A percentile compares a stretch with the other conserved stretches of the same genome.
Evolutionary conservation across 108 stramenopile genomes (phyloP).

Genomic region (Ochromonas danica): DNA sequence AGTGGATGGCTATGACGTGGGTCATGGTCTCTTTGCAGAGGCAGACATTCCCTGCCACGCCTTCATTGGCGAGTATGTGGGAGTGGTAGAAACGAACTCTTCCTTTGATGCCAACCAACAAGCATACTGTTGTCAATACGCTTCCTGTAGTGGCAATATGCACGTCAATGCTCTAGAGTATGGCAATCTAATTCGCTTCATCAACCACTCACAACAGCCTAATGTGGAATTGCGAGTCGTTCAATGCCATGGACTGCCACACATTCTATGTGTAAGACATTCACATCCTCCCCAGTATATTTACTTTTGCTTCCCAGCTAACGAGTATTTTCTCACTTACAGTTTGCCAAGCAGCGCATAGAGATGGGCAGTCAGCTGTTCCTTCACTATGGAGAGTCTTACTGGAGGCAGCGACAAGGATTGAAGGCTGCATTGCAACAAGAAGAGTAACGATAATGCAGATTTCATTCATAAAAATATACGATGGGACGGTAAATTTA

Average conservation of each 20-base stretch:
- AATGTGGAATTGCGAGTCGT: background rate
- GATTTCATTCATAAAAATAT: too few relatives aligned
- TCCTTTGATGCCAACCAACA: background rate
- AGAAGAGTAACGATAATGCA: too few relatives aligned
- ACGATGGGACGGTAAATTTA: too few relatives aligned
- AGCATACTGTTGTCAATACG: background rate
- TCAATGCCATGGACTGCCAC: background rate
- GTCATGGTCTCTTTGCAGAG: background rate
- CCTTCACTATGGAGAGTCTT: too few relatives aligned
- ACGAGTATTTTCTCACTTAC: too few relatives aligned
- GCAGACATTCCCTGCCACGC: background rate
- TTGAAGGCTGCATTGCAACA: too few relatives aligned
- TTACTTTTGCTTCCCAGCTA: too few relatives aligned
- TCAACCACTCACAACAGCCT: background rate
- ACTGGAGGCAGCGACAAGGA: too few relatives aligned
- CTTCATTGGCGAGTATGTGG: background rate
- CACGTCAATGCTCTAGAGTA: background rate
- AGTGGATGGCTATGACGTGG: background rate
- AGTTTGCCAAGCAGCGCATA: too few relatives aligned
- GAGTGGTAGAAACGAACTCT: background rate
- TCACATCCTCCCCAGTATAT: background rate
- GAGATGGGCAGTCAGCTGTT: too few relatives aligned
- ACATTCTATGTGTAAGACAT: background rate
- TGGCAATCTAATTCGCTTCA: background rate
- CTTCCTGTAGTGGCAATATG: background rate